Evolutionary conservation across 805 yeast genomes (phyloP), one percentile per base, ranked within the genome.

Genomic region (Candida berthetii): DNA sequence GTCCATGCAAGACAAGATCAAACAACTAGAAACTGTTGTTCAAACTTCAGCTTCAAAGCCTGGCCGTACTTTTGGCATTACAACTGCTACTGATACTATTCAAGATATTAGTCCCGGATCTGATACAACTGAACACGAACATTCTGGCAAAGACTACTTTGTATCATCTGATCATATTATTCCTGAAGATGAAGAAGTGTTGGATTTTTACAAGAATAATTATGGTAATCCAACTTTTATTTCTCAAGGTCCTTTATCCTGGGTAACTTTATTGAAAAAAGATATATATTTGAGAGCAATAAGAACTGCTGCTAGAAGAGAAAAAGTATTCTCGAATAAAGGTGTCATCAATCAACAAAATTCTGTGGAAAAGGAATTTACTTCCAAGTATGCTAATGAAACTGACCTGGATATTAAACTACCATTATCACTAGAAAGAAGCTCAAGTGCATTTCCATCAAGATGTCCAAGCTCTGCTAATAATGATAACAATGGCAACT

Each of bases 181-280:
- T 7, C 20, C 35, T 5, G 11, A 8, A 13, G 41, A 37, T 18
- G 37, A 46, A 14, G 37, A 38, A 4, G 24, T 31, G 1, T 41
- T 49, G 7, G 50, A 49, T 33, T 49, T 49, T 17, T 46, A 49
- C 31, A 27, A 38, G 4, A 36, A 44, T 14, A 27, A 28, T 7
- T 42, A 39, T 19, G 38, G 36, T 5, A 41, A 15, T 8, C 36
- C 47, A 1, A 41, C 50, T 2, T 35, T 48, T 33, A 40, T 48
- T 1, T 24, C 40, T 5, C 53, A 52, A 20, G 59, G 59, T 3
- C 43, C 51, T 0, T 40, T 56, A 14, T 47, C 56, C 3, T 56
- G 60, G 60, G 52, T 48, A 1, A 45, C 55, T 1, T 25, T 56
- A 17, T 18, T 56, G 14, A 39, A 52, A 14, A 56, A 53, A 29